Conservation (phyloP, 768 basidiomycete species). For the Leccinellum luteum region DNA sequence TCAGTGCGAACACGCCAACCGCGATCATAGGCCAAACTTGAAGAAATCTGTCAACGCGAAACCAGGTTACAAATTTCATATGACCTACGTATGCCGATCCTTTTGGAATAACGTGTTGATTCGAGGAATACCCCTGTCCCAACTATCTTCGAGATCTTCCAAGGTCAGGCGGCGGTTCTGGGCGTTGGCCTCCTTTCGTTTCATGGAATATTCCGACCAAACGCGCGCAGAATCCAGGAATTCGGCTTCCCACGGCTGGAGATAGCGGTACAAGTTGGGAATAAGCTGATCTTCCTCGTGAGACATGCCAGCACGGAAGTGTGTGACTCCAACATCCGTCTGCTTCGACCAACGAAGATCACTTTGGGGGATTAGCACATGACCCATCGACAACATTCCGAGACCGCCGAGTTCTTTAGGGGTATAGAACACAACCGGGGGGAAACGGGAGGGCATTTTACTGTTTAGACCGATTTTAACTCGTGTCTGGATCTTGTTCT, state of each 20-base stretch:
- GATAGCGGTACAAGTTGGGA: constrained; percentile 94
- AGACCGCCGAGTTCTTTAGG: constrained; percentile 98
- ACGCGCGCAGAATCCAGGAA: constrained; percentile 98
- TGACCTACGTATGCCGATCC: constrained; percentile 82
- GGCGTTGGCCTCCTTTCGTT: constrained; percentile 98
- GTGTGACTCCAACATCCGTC: constrained; percentile 94
- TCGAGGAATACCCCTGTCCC: constrained; percentile 97
- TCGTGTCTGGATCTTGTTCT: constrained; percentile 99
- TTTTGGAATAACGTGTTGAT: constrained; percentile 99
- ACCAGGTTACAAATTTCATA: not conserved
- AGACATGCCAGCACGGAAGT: constrained; percentile 99
- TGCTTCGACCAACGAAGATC: constrained; percentile 98
- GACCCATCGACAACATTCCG: constrained; percentile 99
- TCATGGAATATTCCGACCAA: constrained; percentile 99
- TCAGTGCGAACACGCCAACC: constrained; percentile 98
- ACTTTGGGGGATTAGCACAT: constrained; percentile 96
- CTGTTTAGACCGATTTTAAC: constrained; percentile 99
- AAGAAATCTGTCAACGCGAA: not conserved
- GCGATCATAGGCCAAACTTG: constrained; percentile 91
- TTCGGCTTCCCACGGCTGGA: constrained; percentile 97
- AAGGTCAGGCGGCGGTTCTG: constrained; percentile 95
- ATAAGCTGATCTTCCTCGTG: constrained; percentile 94
- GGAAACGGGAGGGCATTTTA: constrained; percentile 99
- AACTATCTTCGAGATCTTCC: constrained; percentile 97
- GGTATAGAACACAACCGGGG: constrained; percentile 93